Conservation (phyloP, 208 protist genomes). For the Strigomonas galati region DNA sequence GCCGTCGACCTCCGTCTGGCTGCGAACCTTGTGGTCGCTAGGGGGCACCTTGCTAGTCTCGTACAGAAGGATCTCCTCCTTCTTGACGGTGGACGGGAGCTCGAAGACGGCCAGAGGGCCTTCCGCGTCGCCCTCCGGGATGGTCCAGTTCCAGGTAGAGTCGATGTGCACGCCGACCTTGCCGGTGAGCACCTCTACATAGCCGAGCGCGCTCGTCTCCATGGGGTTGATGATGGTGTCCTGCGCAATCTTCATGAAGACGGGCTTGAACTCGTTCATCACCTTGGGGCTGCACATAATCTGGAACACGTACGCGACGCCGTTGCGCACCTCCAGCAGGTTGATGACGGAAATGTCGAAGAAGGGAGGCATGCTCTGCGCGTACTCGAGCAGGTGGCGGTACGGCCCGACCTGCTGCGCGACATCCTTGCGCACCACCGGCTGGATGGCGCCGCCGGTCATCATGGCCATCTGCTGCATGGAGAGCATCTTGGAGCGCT, state of each 20-base stretch:
- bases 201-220: constrained; percentile 36
- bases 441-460: constrained; percentile 59
- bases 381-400: constrained; percentile 61
- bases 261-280: constrained; percentile 49
- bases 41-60: constrained; percentile 28
- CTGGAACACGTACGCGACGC: constrained; percentile 75
- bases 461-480: constrained; percentile 84
- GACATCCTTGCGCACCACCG: constrained; percentile 54
- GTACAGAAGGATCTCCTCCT: constrained; percentile 58
- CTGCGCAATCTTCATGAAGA: constrained; percentile 65
- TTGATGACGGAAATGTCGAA: constrained; percentile 71
- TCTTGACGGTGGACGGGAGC: constrained; percentile 49
- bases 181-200: constrained; percentile 51
- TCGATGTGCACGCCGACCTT: constrained; percentile 42
- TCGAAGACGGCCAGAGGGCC: constrained; percentile 32
- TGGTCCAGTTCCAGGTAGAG: constrained; percentile 53
- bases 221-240: constrained; percentile 36
- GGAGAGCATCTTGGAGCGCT: constrained; percentile 64
- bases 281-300: constrained; percentile 72
- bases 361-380: constrained; percentile 62
- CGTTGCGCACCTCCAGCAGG: constrained; percentile 63
- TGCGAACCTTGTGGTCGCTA: constrained; percentile 32
- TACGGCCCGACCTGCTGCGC: constrained; percentile 44
- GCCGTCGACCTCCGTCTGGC: constrained; percentile 43
- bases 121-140: constrained; percentile 6